Base-by-base conservation (phyloP, 2,329 filamentous ascomycete genomes). In the Atkinsonella texensis region DNA sequence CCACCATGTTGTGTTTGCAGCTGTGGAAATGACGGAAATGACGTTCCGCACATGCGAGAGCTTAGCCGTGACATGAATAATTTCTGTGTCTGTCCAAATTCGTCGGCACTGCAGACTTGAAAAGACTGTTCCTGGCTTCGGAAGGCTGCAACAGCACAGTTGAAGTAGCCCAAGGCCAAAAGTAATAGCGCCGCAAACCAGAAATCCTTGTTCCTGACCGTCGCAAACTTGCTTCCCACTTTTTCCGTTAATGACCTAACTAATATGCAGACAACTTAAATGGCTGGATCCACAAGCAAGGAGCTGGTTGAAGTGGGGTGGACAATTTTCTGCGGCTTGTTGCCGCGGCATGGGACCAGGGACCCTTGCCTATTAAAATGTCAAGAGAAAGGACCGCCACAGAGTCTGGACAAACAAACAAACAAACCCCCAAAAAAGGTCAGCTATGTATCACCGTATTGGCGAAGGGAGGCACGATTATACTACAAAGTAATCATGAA, bases 1-100 rank as follows among this genome's bases (percentile, higher is more conserved):
- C 49, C 52, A 50, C 41, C 51, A 46, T 46, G 17, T 54, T 46
- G 53, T 52, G 49, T 48, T 50, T 51, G 52, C 43, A 50, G 39
- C 28, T 48, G 49, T 51, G 51, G 49, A 46, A 28, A 51, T 53
- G 51, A 49, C 51, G 51, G 49, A 46, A 28, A 51, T 53, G 51
- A 49, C 51, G 49, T 53, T 55, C 18, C 44, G 51, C 53, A 44
- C 46, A 52, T 53, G 51, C 48, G 20, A 32, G 42, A 41, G 46
- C 43, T 49, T 49, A 46, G 40, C 31, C 32, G 45, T 15, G 32
- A 32, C 17, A 44, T 35, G 15, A 15, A 33, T 7, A 38, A 38
- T 12, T 28, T 15, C 3, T 12, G 2, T 10, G 3, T 11, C 33
- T 35, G 32, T 35, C 13, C 35, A 28, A 8, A 28, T 28, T 8